A percentile compares a stretch with the other conserved stretches of the same genome.
phyloP scores from a whole-genome alignment of 2,329 filamentous ascomycete genomes.

The Exophiala calicioides region DNA sequence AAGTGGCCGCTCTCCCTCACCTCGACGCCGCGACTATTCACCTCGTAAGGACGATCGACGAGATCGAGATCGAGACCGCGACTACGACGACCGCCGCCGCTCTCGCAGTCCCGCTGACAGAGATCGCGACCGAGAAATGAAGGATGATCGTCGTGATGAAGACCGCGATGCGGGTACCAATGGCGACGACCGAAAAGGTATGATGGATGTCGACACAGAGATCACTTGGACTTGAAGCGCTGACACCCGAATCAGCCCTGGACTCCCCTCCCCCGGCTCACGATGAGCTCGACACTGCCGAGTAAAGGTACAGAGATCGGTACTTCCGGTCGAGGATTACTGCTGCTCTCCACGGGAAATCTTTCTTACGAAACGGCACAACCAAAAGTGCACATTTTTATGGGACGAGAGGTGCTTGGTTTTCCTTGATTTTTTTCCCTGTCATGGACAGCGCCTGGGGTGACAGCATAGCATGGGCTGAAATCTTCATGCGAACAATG shows the following conservation, averaged over 20 bases:
- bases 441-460: conserved; percentile 18
- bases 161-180: conserved; percentile 76
- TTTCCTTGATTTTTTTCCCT: conserved; percentile 11
- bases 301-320: conserved; percentile 48
- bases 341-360: background rate
- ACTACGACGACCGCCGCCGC: conserved; percentile 62
- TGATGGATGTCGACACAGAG: conserved; percentile 30
- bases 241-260: conserved; percentile 50
- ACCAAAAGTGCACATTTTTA: conserved; percentile 6
- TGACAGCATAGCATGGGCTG: conserved; percentile 18
- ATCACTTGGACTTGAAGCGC: conserved; percentile 32
- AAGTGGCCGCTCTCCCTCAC: conserved; percentile 63
- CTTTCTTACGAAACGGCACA: background rate
- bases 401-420: conserved; percentile 17
- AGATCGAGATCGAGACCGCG: conserved; percentile 57
- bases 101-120: conserved; percentile 67
- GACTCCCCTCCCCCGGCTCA: conserved; percentile 81
- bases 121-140: conserved; percentile 61
- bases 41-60: conserved; percentile 84
- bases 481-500: conserved; percentile 13
- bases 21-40: conserved; percentile 70
- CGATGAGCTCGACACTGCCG: conserved; percentile 94
- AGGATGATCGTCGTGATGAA: conserved; percentile 68
- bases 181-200: conserved; percentile 89
- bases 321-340: background rate